A percentile compares a stretch with the other conserved stretches of the same genome.
These are phyloP conservation scores for Pyracantha coccinea DNA, from an alignment of 331 rosid species.

Conservation along the genomic window DNA sequence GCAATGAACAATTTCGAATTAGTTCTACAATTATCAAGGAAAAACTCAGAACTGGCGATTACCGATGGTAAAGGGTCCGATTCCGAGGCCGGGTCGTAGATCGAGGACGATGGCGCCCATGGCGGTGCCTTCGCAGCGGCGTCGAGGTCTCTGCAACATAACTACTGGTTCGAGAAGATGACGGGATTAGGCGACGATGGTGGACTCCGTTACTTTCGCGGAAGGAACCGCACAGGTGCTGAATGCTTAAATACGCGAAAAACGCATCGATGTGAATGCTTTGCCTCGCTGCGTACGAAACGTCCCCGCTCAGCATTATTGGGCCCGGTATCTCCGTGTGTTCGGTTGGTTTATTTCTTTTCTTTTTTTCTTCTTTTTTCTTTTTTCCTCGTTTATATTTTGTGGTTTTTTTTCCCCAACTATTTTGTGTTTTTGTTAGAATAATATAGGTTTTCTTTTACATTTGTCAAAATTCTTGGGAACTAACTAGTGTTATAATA, in stretches of 20 bases:
- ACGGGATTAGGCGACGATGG: neutral
- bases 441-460: too few relatives aligned
- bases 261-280: conserved; percentile 4
- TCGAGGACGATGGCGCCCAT: conserved; percentile 98
- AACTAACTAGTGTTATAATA: too few relatives aligned
- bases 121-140: conserved; percentile 97
- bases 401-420: too few relatives aligned
- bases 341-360: neutral
- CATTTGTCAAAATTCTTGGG: too few relatives aligned
- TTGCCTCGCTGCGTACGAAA: conserved; percentile 14
- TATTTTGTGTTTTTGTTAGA: too few relatives aligned
- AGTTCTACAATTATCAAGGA: neutral
- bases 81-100: conserved; percentile 84
- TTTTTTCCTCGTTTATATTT: neutral
- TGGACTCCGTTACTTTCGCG: conserved; percentile 35
- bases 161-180: neutral
- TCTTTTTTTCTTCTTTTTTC: neutral
- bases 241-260: neutral
- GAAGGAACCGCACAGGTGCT: conserved; percentile 8
- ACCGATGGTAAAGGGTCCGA: conserved; percentile 92
- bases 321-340: neutral
- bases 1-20: neutral
- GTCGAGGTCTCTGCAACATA: conserved; percentile 74
- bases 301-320: neutral
- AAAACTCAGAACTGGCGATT: neutral